phyloP scores from a whole-genome alignment of 2,329 filamentous ascomycete genomes.

The Cercospora zeae-maydis region DNA sequence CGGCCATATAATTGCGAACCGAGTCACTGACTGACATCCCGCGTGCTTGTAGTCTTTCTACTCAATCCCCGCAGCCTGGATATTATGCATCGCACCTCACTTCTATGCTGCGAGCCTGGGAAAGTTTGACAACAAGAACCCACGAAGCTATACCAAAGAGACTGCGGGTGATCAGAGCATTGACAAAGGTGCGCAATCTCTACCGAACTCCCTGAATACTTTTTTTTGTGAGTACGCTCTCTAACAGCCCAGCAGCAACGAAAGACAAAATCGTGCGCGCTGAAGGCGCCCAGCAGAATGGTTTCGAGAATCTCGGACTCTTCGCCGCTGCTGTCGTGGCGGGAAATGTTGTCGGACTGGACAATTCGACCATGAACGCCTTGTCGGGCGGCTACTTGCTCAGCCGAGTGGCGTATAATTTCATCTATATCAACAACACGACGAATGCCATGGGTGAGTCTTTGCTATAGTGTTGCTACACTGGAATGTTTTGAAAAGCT shows the following conservation, averaged over 20 bases:
- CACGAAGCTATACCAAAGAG: slow-evolving; percentile 17
- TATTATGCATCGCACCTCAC: slow-evolving; percentile 36
- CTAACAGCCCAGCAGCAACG: slow-evolving; percentile 24
- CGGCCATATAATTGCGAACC: background rate
- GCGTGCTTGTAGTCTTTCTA: slow-evolving; percentile 25
- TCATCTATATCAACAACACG: slow-evolving; percentile 32
- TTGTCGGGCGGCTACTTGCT: slow-evolving; percentile 30
- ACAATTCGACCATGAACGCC: slow-evolving; percentile 29
- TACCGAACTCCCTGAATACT: background rate
- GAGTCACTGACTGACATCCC: background rate
- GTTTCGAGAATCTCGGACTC: slow-evolving; percentile 41
- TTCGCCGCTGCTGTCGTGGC: slow-evolving; percentile 42
- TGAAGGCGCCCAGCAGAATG: slow-evolving; percentile 40
- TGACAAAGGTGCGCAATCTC: slow-evolving; percentile 15
- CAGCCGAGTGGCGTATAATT: slow-evolving; percentile 31
- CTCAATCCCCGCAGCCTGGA: slow-evolving; percentile 34
- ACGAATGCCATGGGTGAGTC: slow-evolving; percentile 20
- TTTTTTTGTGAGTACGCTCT: background rate
- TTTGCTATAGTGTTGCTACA: no score
- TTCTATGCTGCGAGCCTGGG: slow-evolving; percentile 31
- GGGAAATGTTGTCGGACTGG: slow-evolving; percentile 38
- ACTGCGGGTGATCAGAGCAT: slow-evolving; percentile 15
- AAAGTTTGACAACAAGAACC: slow-evolving; percentile 20
- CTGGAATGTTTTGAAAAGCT: background rate
- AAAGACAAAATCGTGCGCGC: slow-evolving; percentile 38